These are phyloP conservation scores for Schizopora paradoxa DNA, from an alignment of 1,284 basidiomycete genomes.

Conservation along the genomic window DNA sequence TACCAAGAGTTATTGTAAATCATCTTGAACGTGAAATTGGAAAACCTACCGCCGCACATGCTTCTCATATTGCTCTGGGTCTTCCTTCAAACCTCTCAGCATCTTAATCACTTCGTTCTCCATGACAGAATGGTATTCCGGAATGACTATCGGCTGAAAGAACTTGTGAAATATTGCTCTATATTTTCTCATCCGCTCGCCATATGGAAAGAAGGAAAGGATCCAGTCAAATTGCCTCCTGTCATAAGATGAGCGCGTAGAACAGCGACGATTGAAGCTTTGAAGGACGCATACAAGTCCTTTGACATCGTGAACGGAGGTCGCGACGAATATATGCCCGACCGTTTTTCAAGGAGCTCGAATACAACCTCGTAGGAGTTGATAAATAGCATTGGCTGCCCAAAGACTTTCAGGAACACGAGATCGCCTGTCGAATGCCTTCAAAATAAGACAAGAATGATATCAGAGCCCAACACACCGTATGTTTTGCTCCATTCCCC, in stretches of 20 bases:
- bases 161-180: background rate
- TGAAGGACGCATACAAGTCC: background rate
- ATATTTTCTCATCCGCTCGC: background rate
- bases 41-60: background rate
- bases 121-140: slow-evolving; percentile 4
- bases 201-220: background rate
- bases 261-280: background rate
- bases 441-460: background rate
- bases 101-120: slow-evolving; percentile 6
- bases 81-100: slow-evolving; percentile 4
- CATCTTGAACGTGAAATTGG: background rate
- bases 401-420: slow-evolving; percentile 20
- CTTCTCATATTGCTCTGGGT: slow-evolving; percentile 2
- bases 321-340: slow-evolving; percentile 21
- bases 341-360: slow-evolving; percentile 23
- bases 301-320: slow-evolving; percentile 12
- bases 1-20: no score
- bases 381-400: slow-evolving; percentile 20
- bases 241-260: background rate
- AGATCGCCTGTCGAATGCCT: slow-evolving; percentile 17
- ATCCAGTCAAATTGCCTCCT: background rate
- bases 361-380: slow-evolving; percentile 22
- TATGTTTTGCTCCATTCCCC: slow-evolving; percentile 16
- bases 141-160: background rate
- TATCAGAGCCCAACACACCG: no score